A percentile compares a stretch with the other conserved stretches of the same genome.
phyloP scores from a whole-genome alignment of 805 yeast species.

The Candida oleophila region DNA sequence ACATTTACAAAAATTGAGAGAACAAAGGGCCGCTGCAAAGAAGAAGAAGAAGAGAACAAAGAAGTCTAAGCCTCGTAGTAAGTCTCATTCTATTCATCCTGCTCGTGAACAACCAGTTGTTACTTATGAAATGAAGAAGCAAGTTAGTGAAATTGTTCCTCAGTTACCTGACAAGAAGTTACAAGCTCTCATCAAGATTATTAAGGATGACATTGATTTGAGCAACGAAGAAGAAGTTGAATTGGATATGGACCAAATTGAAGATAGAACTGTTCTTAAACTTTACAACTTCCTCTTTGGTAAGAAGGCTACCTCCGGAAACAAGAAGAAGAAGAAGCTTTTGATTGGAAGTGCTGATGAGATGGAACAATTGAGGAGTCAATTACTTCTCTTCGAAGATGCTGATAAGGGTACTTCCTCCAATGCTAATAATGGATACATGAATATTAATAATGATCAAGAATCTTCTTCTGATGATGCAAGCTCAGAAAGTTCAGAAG shows the following conservation, averaged over 20 bases:
- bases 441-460: slow-evolving; percentile 32
- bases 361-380: slow-evolving; percentile 63
- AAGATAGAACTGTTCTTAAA: slow-evolving; percentile 76
- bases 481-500: slow-evolving; percentile 64
- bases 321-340: slow-evolving; percentile 46
- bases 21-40: slow-evolving; percentile 56
- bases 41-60: slow-evolving; percentile 41
- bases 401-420: slow-evolving; percentile 24
- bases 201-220: slow-evolving; percentile 61
- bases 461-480: slow-evolving; percentile 49
- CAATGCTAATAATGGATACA: slow-evolving; percentile 7
- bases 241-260: slow-evolving; percentile 91
- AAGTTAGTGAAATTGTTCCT: slow-evolving; percentile 81
- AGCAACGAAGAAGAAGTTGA: slow-evolving; percentile 87
- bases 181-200: slow-evolving; percentile 79
- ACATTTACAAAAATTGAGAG: slow-evolving; percentile 64
- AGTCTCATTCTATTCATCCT: slow-evolving; percentile 19
- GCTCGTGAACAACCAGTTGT: slow-evolving; percentile 43
- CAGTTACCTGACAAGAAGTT: slow-evolving; percentile 76
- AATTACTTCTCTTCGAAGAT: slow-evolving; percentile 45
- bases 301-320: slow-evolving; percentile 33
- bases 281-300: slow-evolving; percentile 75
- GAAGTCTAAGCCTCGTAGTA: slow-evolving; percentile 18
- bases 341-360: slow-evolving; percentile 38
- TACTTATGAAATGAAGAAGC: slow-evolving; percentile 95